These are phyloP conservation scores for Tilletia setariae DNA, from an alignment of 1,284 basidiomycete genomes.

Conservation along the genomic window DNA sequence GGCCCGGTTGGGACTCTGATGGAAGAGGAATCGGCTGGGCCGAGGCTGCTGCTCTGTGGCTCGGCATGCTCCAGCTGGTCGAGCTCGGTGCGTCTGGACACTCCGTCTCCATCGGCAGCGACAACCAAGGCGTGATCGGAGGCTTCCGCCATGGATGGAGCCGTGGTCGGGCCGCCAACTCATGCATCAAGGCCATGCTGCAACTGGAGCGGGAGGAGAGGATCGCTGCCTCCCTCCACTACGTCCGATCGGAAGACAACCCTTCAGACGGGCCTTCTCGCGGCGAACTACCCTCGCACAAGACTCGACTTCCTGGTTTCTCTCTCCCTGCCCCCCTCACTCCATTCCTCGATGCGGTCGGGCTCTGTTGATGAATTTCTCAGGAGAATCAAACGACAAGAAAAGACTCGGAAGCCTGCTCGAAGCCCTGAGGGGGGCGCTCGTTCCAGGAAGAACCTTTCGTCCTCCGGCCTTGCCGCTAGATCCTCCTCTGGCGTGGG, in stretches of 20 bases:
- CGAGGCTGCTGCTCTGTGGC: neutral
- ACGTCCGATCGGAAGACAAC: no score
- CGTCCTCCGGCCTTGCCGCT: neutral
- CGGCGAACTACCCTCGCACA: neutral
- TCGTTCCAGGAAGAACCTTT: no score
- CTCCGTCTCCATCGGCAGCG: neutral
- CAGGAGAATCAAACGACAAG: neutral
- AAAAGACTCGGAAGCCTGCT: neutral
- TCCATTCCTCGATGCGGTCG: neutral
- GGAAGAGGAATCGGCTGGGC: neutral
- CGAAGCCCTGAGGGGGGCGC: no score
- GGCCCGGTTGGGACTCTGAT: neutral
- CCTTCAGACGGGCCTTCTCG: neutral
- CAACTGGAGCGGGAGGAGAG: no score
- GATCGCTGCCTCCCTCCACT: no score
- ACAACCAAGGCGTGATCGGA: neutral
- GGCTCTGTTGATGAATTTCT: neutral
- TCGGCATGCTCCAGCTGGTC: neutral
- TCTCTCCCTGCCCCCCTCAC: neutral
- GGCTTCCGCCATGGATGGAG: neutral
- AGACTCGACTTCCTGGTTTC: neutral
- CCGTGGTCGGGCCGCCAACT: neutral
- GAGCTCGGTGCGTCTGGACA: neutral
- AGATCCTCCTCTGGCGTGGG: neutral
- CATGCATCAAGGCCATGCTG: neutral